Evolutionary conservation across 2,329 filamentous ascomycete species (phyloP).

Genomic region (Aspergillus brunneoviolaceus): DNA sequence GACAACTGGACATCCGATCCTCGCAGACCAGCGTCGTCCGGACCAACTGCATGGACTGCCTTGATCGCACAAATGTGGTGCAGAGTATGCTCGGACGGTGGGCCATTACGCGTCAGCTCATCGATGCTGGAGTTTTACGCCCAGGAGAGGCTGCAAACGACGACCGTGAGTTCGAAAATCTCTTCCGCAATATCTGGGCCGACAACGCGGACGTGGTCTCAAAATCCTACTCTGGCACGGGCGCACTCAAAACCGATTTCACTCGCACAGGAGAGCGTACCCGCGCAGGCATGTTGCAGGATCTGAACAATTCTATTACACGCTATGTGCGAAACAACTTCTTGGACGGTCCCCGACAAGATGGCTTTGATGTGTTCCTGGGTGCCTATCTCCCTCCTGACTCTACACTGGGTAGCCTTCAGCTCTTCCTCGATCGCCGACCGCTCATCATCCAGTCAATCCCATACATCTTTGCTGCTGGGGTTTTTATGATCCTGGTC

Average conservation of each 20-base stretch:
- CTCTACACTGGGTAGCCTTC: constrained; percentile 66
- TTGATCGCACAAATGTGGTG: constrained; percentile 96
- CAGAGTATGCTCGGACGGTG: constrained; percentile 94
- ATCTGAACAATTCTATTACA: constrained; percentile 82
- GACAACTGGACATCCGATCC: constrained; percentile 74
- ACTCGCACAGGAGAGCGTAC: constrained; percentile 91
- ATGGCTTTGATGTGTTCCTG: constrained; percentile 92
- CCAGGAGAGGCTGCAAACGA: constrained; percentile 76
- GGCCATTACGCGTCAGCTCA: constrained; percentile 83
- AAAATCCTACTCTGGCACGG: constrained; percentile 88
- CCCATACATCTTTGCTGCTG: constrained; percentile 84
- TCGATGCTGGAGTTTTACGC: constrained; percentile 75
- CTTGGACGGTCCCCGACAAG: constrained; percentile 86
- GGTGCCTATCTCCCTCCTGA: constrained; percentile 77
- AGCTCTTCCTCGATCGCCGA: constrained; percentile 79
- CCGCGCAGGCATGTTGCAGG: constrained; percentile 77
- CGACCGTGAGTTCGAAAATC: constrained; percentile 76
- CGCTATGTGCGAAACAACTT: constrained; percentile 95
- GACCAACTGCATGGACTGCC: constrained; percentile 99
- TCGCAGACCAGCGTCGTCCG: constrained; percentile 87
- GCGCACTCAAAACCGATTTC: constrained; percentile 96
- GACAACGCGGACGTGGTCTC: constrained; percentile 97
- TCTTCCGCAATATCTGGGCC: constrained; percentile 98
- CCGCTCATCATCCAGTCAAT: constrained; percentile 90
- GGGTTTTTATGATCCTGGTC: constrained; percentile 77